These are phyloP conservation scores for Pythium insidiosum DNA, from an alignment of 352 stramenopile species.

Conservation along the genomic window DNA sequence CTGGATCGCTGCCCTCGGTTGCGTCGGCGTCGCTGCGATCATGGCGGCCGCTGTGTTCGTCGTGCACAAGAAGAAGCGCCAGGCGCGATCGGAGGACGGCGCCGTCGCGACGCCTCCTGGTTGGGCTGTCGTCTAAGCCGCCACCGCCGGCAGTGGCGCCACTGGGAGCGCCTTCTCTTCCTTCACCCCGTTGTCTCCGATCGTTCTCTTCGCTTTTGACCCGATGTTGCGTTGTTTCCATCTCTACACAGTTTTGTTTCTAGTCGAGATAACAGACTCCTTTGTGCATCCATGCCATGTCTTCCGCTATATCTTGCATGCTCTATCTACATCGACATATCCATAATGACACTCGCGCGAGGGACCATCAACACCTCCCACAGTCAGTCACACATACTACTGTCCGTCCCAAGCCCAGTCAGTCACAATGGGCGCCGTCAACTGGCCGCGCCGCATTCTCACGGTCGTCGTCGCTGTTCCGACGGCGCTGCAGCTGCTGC, in stretches of 20 bases:
- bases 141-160: not conserved
- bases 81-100: not conserved
- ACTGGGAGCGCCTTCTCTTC: not conserved
- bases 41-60: constrained; percentile 5
- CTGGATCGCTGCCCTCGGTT: constrained; percentile 1
- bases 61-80: constrained; percentile 8
- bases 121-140: constrained; percentile 8
- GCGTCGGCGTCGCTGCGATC: constrained; percentile 7
- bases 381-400: not conserved
- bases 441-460: constrained; percentile 45
- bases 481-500: constrained; percentile 42
- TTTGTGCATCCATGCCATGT: not conserved
- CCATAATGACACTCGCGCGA: no score
- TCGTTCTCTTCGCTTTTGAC: not conserved
- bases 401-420: not conserved
- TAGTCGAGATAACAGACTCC: not conserved
- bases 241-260: not conserved
- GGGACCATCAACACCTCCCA: no score
- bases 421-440: constrained; percentile 19
- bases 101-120: constrained; percentile 5
- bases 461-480: constrained; percentile 56
- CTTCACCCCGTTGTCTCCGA: not conserved
- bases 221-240: not conserved
- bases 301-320: no score
- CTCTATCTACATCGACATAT: not conserved